Evolutionary conservation across 495 filamentous ascomycete genomes (phyloP), one percentile per base, ranked within the genome.

Genomic region (Hypoxylon lenormandii): DNA sequence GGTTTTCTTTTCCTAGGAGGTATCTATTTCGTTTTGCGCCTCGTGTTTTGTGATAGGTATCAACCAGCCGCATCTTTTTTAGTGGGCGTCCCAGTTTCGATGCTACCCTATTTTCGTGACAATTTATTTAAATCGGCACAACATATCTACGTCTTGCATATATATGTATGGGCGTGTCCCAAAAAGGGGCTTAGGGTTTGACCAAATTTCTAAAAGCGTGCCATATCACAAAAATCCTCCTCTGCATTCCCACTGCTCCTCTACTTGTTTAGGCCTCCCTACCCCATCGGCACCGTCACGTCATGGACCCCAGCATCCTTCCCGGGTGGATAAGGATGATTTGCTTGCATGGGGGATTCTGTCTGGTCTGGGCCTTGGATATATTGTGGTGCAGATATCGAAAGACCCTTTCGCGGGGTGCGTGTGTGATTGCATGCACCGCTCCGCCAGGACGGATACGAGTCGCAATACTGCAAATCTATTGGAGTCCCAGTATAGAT

Each of bases 381-480:
- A 64, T 52, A 60, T 48, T 55, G 28, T 47, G 16, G 21, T 40
- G 16, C 22, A 43, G 19, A 58, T 16, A 26, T 33, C 30, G 26
- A 28, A 30, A 19, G 26, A 30, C 30, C 58, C 51, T 53, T 62
- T 66, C 58, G 62, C 45, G 68, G 62, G 68, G 68, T 63, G 62
- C 58, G 51, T 50, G 53, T 58, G 59, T 66, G 40, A 71, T 50
- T 61, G 62, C 62, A 66, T 63, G 54, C 28, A 38, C 52, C 30
- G 62, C 62, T 22, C 68, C 62, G 68, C 57, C 62, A 53, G 68
- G 40, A 33, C 52, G 68, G 68, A 71, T 66, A 71, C 62, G 55
- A 66, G 50, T 46, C 48, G 18, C 4, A 55, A 50, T 23, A 26
- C 57, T 19, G 40, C 38, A 66, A 49, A 59, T 58, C 57, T 50